Evolutionary conservation across 83 land plant genomes (phyloP), one percentile per base, ranked within the genome.

Genomic region (Larix sibirica): DNA sequence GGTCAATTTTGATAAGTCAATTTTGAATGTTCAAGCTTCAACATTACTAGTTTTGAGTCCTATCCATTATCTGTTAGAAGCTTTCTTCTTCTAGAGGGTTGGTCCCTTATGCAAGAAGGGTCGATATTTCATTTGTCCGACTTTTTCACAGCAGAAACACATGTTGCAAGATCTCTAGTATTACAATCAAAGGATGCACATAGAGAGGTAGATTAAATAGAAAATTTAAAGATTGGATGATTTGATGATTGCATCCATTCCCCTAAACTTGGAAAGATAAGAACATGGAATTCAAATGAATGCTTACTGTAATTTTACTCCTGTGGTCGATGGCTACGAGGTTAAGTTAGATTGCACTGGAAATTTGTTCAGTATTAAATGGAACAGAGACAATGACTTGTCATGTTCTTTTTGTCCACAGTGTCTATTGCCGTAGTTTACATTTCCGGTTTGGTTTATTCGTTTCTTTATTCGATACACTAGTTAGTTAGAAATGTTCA

Each of bases 1-100:
- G 36, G 61, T 23, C 54, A 75, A 67, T 47, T 33, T 75, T 21
- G 62, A 60, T 20, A 81, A 81, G 74, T 21, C 85, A 56, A 18
- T 24, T 44, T 18, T 50, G 44, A 66, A 1, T 23, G 38, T 23
- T 16, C 81, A 62, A 16, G 77, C 58, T 0, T 83, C 85, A 13
- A 67, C 85, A 42, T 83, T 82, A 79, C 84, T 89, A 3, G 67
- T 28, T 31, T 36, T 26, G 28, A 38, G 69, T 12, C 23, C 24
- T 21, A 80, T 28, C 70, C 3, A 33, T 33, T 31, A 54, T 44
- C 74, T 10, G 62, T 61, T 28, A 74, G 20, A 67, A 67, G 13
- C 65, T 23, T 64, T 79, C 24, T 31, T 24, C 16, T 14, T 16
- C 20, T 28, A 50, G 61, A 56, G 80, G 56, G 1, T 13, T 61